A percentile compares a stretch with the other conserved stretches of the same genome.
phyloP scores from a whole-genome alignment of 345 rosid species.

The Bruguiera gymnorhiza region DNA sequence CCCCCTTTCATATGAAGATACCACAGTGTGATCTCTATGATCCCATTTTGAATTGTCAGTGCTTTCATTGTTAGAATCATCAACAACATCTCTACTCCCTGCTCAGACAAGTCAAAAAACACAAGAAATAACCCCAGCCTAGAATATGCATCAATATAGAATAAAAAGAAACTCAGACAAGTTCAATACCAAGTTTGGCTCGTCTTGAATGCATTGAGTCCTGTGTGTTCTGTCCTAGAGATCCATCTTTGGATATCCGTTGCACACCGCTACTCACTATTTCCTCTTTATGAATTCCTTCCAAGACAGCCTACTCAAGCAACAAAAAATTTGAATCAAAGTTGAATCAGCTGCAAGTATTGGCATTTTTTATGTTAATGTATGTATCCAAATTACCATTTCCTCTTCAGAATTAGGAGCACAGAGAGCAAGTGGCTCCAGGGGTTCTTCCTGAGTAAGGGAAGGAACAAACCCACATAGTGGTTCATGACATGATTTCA shows the following conservation, averaged over 20 bases:
- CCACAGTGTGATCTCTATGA: constrained; percentile 27
- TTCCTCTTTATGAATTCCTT: constrained; percentile 82
- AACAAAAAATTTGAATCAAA: neutral
- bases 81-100: constrained; percentile 73
- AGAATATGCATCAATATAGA: constrained; percentile 12
- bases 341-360: constrained; percentile 18
- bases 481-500: constrained; percentile 35
- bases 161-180: constrained; percentile 11
- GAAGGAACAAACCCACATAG: constrained; percentile 63
- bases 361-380: constrained; percentile 15
- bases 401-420: constrained; percentile 78
- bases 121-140: constrained; percentile 4
- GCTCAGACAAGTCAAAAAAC: constrained; percentile 37
- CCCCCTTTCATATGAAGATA: constrained; percentile 32
- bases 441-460: constrained; percentile 64
- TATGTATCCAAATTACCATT: constrained; percentile 45
- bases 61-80: constrained; percentile 48
- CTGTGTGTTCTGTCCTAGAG: constrained; percentile 41
- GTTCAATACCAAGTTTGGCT: constrained; percentile 54
- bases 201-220: constrained; percentile 58
- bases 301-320: constrained; percentile 53
- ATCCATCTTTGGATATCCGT: constrained; percentile 67
- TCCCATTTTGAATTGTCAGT: constrained; percentile 35
- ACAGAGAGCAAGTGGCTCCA: constrained; percentile 77
- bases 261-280: constrained; percentile 80